These are phyloP conservation scores for Iris pallida DNA, from an alignment of 116 monocot genomes.

Conservation along the genomic window DNA sequence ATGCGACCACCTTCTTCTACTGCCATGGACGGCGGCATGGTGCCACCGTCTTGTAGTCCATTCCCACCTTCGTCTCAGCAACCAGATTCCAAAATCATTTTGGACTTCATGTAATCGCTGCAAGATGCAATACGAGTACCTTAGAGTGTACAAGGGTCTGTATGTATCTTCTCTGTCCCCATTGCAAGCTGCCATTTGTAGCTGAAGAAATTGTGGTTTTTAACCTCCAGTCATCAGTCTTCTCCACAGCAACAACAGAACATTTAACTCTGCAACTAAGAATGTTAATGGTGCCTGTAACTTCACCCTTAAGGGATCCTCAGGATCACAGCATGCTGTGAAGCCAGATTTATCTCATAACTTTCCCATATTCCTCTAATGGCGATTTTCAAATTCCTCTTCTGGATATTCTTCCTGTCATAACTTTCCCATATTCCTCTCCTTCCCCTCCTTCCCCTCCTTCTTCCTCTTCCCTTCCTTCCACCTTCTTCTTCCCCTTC, in stretches of 20 bases:
- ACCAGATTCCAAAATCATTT: slow-evolving; percentile 39
- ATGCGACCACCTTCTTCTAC: not conserved
- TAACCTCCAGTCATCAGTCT: slow-evolving; percentile 13
- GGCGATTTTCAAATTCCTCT: too few species aligned
- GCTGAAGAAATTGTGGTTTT: slow-evolving; percentile 50
- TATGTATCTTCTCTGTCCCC: slow-evolving; percentile 73
- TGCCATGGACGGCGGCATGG: not conserved
- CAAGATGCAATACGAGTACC: slow-evolving; percentile 83
- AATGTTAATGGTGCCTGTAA: not conserved
- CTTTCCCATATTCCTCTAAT: too few species aligned
- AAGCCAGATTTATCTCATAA: slow-evolving; percentile 9
- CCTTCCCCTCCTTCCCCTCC: too few species aligned
- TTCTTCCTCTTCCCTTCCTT: too few species aligned
- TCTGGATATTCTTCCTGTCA: too few species aligned
- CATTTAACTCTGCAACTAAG: slow-evolving; percentile 10
- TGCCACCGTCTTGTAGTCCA: not conserved
- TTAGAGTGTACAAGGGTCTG: slow-evolving; percentile 60
- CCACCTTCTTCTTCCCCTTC: too few species aligned
- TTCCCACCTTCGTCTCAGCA: slow-evolving; percentile 15
- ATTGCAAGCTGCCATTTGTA: slow-evolving; percentile 63
- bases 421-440: too few species aligned
- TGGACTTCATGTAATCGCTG: slow-evolving; percentile 79
- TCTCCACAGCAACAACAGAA: slow-evolving; percentile 18
- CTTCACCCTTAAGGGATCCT: not conserved
- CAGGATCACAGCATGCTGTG: slow-evolving; percentile 2